Percentiles rank a stretch among this genome's conserved stretches.
Conservation (phyloP, 2,329 filamentous ascomycete genomes). For the Elsinoe arachidis region DNA sequence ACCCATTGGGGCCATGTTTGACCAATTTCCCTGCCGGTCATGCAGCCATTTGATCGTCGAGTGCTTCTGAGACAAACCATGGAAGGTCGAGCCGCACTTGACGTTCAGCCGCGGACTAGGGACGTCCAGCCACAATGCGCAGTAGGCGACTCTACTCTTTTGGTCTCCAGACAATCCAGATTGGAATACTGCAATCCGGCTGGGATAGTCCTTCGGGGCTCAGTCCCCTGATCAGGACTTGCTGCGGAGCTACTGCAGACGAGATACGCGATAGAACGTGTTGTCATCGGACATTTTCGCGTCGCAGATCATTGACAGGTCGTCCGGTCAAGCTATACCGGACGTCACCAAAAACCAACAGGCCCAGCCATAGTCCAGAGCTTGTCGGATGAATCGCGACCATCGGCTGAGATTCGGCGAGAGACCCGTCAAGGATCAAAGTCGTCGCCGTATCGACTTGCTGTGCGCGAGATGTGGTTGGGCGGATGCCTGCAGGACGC, state of each 20-base stretch:
- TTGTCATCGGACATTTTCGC: neutral
- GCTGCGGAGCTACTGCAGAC: slow-evolving; percentile 7
- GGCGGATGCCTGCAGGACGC: neutral
- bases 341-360: neutral
- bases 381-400: neutral
- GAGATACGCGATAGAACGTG: slow-evolving; percentile 3
- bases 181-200: neutral
- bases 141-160: neutral
- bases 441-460: neutral
- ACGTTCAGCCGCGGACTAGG: neutral
- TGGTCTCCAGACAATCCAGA: neutral
- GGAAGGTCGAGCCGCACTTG: neutral
- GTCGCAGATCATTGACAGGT: neutral
- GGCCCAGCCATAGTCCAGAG: neutral
- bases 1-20: neutral
- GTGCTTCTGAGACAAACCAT: neutral
- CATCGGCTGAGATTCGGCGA: neutral
- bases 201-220: neutral
- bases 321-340: neutral
- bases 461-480: neutral
- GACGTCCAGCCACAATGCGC: slow-evolving; percentile 3
- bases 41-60: neutral
- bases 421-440: neutral
- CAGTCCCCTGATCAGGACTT: slow-evolving; percentile 2
- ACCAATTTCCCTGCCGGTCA: neutral